Base-by-base conservation (phyloP, 371 early-diverging fungal species). In the Chytridium lagenaria region DNA sequence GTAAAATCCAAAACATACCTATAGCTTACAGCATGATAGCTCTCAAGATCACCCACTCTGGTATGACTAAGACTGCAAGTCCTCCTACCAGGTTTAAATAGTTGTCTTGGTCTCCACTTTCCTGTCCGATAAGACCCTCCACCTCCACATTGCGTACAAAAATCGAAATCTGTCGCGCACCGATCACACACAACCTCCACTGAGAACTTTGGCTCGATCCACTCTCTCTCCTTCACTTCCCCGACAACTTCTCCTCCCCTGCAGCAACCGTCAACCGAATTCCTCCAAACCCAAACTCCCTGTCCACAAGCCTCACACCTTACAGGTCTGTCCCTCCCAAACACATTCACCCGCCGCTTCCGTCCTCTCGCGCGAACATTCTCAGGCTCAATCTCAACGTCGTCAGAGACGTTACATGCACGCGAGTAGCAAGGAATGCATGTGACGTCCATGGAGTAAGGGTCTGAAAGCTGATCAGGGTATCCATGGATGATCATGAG, bases 61-160 rank as follows among this genome's bases (percentile, higher is more conserved):
- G 39, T 33, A 33, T 69, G 69, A 3, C 33, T 38, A 7, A 69
- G 57, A 2, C 3, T 23, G 67, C 67, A 69, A 28, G 69, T 57
- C 33, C 55, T 26, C 15, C 38, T 7, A 10, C 15, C 26, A 2
- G 69, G 39, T 26, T 44, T n/a, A 55, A 57, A 57, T 10, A 69
- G 59, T 28, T 69, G 69, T 3, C 38, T 7, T 7, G 69, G 59
- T n/a, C 59, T 52, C 38, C 38, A 69, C 55, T 55, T 57, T 10
- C 59, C 55, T 40, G 55, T 69, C 30, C 68, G 10, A 26, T 55
- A n/a, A n/a, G n/a, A n/a, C n/a, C 63, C 36, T 28, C 36, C 30
- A 36, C 30, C 63, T 10, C 63, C 55, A 28, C 55, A 55, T 28
- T 55, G 55, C 26, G 55, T 55, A 26, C 55, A 55, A 55, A 55